Base-by-base conservation (phyloP, 2,329 filamentous ascomycete genomes). In the Diaporthe sp. region DNA sequence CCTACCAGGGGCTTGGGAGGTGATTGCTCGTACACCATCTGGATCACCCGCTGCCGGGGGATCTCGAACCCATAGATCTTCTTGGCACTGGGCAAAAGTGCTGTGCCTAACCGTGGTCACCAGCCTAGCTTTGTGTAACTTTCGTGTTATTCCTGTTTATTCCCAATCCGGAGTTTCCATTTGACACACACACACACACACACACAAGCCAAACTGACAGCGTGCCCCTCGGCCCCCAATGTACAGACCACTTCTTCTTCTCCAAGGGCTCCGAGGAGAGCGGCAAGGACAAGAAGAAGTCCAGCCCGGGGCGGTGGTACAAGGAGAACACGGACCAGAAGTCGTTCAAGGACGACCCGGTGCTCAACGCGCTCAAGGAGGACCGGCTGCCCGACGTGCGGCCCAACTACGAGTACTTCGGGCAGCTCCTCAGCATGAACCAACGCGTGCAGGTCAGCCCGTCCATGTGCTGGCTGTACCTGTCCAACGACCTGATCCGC, bases 341-440 rank as follows among this genome's bases (percentile, higher is more conserved):
- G 74, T 92, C 90, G 10, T 91, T 93, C 85, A 92, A 92, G 83
- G 89, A 90, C 75, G 91, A 93, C 82, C 87, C 90, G 4, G 90
- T 92, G n/a, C 84, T 93, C 76, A 88, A 87, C 74, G 91, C 91
- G 12, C 86, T 93, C 46, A 88, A 90, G 12, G 87, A 92, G 79
- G 87, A 87, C 31, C 85, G 88, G 39, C 85, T 92, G 53, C 90
- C 90, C 1, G 87, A 90, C 39, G 89, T 91, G 79, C 87, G 88
- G 78, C 90, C 90, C 65, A 92, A 92, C 82, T 92, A 91, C 78
- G 89, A 91, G 75, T 92, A 92, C 82, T 92, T 91, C 79, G 86
- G 87, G 15, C 87, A 89, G 80, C 87, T 92, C 6, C 82, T 92
- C 25, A 86, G 85, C 25, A 85, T 90, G 61, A 89, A 91, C 81